Conservation (phyloP, 805 yeast genomes). For the Spathaspora arborariae region DNA sequence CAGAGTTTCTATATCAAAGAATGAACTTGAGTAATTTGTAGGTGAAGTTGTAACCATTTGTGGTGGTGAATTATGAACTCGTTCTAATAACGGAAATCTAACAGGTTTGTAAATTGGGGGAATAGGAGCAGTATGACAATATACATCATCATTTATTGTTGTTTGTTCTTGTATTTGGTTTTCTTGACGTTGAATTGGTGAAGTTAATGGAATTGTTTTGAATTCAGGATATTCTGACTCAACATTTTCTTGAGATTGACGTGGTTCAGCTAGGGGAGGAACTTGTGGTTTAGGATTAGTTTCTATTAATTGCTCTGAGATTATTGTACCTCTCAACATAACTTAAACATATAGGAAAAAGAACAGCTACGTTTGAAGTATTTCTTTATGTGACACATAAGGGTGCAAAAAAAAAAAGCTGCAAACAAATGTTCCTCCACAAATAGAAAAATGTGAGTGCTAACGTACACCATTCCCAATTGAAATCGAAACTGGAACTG, state of each 20-base stretch:
- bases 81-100: background rate
- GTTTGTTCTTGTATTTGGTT: background rate
- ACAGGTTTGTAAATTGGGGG: background rate
- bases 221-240: background rate
- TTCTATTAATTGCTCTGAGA: background rate
- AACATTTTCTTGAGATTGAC: background rate
- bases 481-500: background rate
- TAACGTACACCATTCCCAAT: too few relatives aligned
- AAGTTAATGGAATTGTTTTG: conserved; percentile 4
- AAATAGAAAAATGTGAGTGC: background rate
- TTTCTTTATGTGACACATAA: too few relatives aligned
- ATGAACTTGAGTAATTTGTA: conserved; percentile 1
- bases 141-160: background rate
- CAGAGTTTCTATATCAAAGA: conserved; percentile 1
- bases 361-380: too few relatives aligned
- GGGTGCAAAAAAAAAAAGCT: background rate
- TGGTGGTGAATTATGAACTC: background rate
- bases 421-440: background rate
- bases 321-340: background rate
- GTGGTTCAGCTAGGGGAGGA: background rate
- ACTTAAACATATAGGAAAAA: too few relatives aligned
- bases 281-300: background rate
- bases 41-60: background rate
- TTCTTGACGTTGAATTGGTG: conserved; percentile 2
- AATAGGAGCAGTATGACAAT: conserved; percentile 1